These are phyloP conservation scores for Backusella psychrophila DNA, from an alignment of 192 early-diverging fungal genomes.

Conservation along the genomic window DNA sequence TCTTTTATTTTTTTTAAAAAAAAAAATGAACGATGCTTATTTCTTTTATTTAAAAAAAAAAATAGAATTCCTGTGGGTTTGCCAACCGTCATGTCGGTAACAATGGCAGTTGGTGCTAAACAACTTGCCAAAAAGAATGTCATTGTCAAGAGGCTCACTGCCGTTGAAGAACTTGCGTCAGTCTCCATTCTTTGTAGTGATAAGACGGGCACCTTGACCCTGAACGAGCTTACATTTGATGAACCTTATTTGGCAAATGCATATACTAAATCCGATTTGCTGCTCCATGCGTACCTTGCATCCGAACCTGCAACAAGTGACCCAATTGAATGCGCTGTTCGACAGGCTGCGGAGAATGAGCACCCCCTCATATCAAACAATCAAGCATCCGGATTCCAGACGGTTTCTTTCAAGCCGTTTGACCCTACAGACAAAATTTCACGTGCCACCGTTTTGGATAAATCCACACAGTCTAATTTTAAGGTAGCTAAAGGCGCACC, in stretches of 20 bases:
- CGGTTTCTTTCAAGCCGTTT: slow-evolving; percentile 69
- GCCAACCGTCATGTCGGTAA: slow-evolving; percentile 79
- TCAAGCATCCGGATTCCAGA: slow-evolving; percentile 65
- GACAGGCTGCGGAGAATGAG: slow-evolving; percentile 52
- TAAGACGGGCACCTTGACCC: slow-evolving; percentile 75
- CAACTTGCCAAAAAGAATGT: slow-evolving; percentile 71
- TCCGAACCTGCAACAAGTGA: slow-evolving; percentile 74
- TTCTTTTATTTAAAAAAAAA: background rate
- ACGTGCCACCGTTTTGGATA: slow-evolving; percentile 56
- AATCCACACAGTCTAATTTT: slow-evolving; percentile 48
- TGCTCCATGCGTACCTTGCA: slow-evolving; percentile 63
- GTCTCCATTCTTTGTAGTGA: slow-evolving; percentile 65
- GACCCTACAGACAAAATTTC: slow-evolving; percentile 72
- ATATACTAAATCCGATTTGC: slow-evolving; percentile 51
- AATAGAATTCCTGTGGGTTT: slow-evolving; percentile 71
- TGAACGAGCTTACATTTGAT: slow-evolving; percentile 81
- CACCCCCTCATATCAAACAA: slow-evolving; percentile 47
- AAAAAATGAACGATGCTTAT: background rate
- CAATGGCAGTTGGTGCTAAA: slow-evolving; percentile 79
- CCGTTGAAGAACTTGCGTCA: slow-evolving; percentile 78
- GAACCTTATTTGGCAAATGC: slow-evolving; percentile 51
- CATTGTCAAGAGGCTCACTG: slow-evolving; percentile 76
- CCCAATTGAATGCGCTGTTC: slow-evolving; percentile 72
- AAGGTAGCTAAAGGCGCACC: slow-evolving; percentile 74
- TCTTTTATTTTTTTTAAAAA: background rate